Percentiles rank a stretch among this genome's conserved stretches.
These are phyloP conservation scores for Collybiopsis luxurians DNA, from an alignment of 768 basidiomycete species.

Conservation along the genomic window DNA sequence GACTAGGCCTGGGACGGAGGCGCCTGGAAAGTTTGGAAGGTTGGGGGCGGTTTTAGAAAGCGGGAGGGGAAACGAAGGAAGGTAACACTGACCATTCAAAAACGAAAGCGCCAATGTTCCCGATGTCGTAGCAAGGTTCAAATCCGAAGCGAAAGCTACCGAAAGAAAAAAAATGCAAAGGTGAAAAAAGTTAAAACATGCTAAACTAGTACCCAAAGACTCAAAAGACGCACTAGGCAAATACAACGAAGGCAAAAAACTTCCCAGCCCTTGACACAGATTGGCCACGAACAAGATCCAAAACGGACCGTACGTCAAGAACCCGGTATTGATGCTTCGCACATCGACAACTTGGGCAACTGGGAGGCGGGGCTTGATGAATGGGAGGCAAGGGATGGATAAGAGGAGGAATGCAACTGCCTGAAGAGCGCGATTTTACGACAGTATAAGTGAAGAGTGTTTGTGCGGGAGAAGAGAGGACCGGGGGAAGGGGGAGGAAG, in stretches of 20 bases:
- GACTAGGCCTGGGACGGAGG: slow-evolving; percentile 9
- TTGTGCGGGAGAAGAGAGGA: no score
- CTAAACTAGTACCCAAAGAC: not conserved
- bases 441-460: no score
- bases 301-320: slow-evolving; percentile 3
- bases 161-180: not conserved
- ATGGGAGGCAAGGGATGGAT: slow-evolving; percentile 7
- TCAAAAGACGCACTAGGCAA: slow-evolving; percentile 5
- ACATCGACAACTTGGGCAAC: slow-evolving; percentile 7
- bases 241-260: slow-evolving; percentile 10
- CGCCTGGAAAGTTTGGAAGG: not conserved
- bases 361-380: slow-evolving; percentile 10
- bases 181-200: not conserved
- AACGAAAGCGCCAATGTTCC: slow-evolving; percentile 11
- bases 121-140: slow-evolving; percentile 5
- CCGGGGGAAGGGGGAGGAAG: no score
- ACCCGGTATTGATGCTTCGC: slow-evolving; percentile 4
- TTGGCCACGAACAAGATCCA: slow-evolving; percentile 11
- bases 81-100: slow-evolving; percentile 7
- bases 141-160: slow-evolving; percentile 10
- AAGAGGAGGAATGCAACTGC: slow-evolving; percentile 7
- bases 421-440: not conserved
- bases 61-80: not conserved
- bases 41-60: not conserved
- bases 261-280: slow-evolving; percentile 9